Evolutionary conservation across 2,329 filamentous ascomycete genomes (phyloP).

Genomic region (Pseudogymnoascus sp.): DNA sequence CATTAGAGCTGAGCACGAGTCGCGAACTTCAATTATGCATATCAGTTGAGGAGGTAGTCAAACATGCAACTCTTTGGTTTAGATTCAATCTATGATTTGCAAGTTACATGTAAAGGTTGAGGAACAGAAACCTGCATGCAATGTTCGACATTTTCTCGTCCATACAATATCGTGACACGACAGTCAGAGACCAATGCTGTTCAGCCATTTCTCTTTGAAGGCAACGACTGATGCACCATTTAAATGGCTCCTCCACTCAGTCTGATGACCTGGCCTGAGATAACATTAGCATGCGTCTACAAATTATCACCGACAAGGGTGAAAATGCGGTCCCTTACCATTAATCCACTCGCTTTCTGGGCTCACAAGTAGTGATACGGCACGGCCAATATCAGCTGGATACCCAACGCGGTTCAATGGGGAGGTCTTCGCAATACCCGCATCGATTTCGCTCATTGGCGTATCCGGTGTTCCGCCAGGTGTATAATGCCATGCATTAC

Average conservation of each 20-base stretch:
- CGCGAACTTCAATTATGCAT: not conserved
- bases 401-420: conserved; percentile 51
- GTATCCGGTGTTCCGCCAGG: conserved; percentile 45
- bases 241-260: conserved; percentile 18
- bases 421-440: conserved; percentile 45
- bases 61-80: not conserved
- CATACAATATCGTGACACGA: not conserved
- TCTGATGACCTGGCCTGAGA: conserved; percentile 20
- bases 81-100: not conserved
- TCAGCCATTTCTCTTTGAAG: not conserved
- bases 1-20: not conserved
- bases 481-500: conserved; percentile 50
- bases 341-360: conserved; percentile 57
- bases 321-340: conserved; percentile 34
- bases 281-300: conserved; percentile 6
- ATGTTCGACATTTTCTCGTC: not conserved
- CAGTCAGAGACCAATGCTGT: not conserved
- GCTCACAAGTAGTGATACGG: conserved; percentile 46
- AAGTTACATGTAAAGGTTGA: not conserved
- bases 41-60: not conserved
- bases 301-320: not conserved
- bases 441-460: conserved; percentile 44
- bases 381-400: conserved; percentile 47
- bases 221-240: not conserved
- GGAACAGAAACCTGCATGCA: not conserved